phyloP scores from a whole-genome alignment of 768 basidiomycete species.

The Hericium rajendrae region DNA sequence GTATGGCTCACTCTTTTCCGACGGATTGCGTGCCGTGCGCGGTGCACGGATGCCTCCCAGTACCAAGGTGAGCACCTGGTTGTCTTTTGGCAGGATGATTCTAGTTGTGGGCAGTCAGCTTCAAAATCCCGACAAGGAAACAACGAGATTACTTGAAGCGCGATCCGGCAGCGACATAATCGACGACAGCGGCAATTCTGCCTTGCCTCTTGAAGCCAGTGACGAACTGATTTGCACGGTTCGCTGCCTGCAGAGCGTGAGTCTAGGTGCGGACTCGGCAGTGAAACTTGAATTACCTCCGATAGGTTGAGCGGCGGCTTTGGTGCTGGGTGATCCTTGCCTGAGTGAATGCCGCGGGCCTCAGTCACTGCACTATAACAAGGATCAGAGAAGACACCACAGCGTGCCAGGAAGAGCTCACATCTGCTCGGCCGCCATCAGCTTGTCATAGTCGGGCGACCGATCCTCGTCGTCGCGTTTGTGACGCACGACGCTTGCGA shows the following conservation, averaged over 20 bases:
- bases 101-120: conserved; percentile 26
- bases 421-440: conserved; percentile 91
- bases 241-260: conserved; percentile 34
- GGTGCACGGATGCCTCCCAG: conserved; percentile 88
- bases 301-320: conserved; percentile 86
- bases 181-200: conserved; percentile 75
- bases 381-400: neutral
- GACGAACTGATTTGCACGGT: conserved; percentile 79
- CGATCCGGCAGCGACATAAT: conserved; percentile 90
- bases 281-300: conserved; percentile 43
- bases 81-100: conserved; percentile 81
- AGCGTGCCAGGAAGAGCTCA: conserved; percentile 29
- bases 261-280: neutral
- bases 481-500: conserved; percentile 85
- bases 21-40: conserved; percentile 66
- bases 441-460: conserved; percentile 91
- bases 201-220: conserved; percentile 88
- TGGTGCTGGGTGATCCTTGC: conserved; percentile 75
- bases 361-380: conserved; percentile 63
- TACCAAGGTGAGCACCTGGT: conserved; percentile 87
- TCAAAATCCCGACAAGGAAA: conserved; percentile 1
- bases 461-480: conserved; percentile 92
- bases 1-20: conserved; percentile 85
- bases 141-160: conserved; percentile 67
- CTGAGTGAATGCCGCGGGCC: conserved; percentile 79